Percentiles rank a stretch among this genome's conserved stretches.
phyloP scores from a whole-genome alignment of 2,329 filamentous ascomycete genomes.

The Fusarium odoratissimum region DNA sequence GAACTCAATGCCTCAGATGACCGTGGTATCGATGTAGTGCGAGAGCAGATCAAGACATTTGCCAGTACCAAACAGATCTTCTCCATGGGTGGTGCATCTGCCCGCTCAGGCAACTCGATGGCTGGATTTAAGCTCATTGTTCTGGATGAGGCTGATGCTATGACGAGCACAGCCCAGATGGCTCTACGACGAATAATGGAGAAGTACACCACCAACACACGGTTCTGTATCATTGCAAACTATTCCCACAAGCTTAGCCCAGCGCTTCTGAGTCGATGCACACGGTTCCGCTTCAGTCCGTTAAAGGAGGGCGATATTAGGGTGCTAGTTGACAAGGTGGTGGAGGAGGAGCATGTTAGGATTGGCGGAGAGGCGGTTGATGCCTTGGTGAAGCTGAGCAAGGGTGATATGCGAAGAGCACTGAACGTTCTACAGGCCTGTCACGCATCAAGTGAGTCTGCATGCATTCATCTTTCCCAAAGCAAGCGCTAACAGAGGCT shows the following conservation, averaged over 20 bases:
- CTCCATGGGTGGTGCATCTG: constrained; percentile 67
- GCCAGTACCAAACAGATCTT: constrained; percentile 99
- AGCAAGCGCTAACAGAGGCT: constrained; percentile 6
- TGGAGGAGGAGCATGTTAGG: constrained; percentile 86
- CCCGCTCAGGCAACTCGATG: constrained; percentile 60
- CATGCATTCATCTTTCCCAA: constrained; percentile 2
- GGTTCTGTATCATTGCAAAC: constrained; percentile 98
- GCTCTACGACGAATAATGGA: constrained; percentile 97
- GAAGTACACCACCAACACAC: constrained; percentile 97
- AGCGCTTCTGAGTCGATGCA: constrained; percentile 91
- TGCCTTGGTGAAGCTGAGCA: constrained; percentile 86
- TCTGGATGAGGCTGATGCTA: constrained; percentile 98
- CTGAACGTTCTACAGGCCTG: constrained; percentile 97
- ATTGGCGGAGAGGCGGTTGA: constrained; percentile 85
- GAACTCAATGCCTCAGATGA: constrained; percentile 98
- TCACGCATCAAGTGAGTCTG: constrained; percentile 82
- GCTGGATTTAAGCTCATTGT: constrained; percentile 95
- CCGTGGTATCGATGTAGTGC: constrained; percentile 95
- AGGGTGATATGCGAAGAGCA: constrained; percentile 95
- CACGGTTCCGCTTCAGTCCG: constrained; percentile 93
- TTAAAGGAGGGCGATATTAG: constrained; percentile 90
- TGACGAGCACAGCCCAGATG: constrained; percentile 99
- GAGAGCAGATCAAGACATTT: constrained; percentile 99
- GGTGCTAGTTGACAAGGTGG: constrained; percentile 86
- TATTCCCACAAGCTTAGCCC: constrained; percentile 98